Base-by-base conservation (phyloP, 768 basidiomycete genomes). In the Cubamyces sp. region DNA sequence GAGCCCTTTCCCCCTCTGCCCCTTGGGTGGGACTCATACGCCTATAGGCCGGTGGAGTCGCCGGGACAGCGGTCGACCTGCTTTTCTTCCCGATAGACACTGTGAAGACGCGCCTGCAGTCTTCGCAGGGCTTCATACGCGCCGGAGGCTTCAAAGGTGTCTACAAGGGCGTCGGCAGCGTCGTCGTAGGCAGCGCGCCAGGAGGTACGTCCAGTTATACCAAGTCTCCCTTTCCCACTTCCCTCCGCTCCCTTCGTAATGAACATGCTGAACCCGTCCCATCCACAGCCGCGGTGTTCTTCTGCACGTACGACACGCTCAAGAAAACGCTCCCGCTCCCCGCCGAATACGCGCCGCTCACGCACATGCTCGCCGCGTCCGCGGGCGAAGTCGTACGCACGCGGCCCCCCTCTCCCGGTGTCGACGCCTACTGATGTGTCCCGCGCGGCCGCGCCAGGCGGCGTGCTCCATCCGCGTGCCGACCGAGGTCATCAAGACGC, bases 21-120 rank as follows among this genome's bases (percentile, higher is more conserved):
- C 18, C 7, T 9, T 47, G 39, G 1, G 18, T 3, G 41, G 18
- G 15, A 18, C 40, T 25, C 15, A 19, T 41, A 37, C 40, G 15
- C 56, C 14, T 50, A 18, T 68, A 94, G 91, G 90, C 92, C 45
- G 94, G 96, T 25, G 96, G 91, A 21, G 74, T 88, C n/a, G 94
- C 97, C 34, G 96, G 96, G 26, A 90, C 93, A 8, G 83, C 94
- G 2, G 96, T 98, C 18, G 96, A 99, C 76, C 83, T 98, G 47
- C 83, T 97, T 21, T 96, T 99, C 79, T 99, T 94, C 74, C 96
- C 96, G 1, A 87, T 99, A 60, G 96, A 99, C 77, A 97, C 96
- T 0, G 76, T 98, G 73, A 99, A 99, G 77, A 98, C 97, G 41
- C 88, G 96, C 50, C 81, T 97, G 37, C 96, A 99, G 70, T 90